These are phyloP conservation scores for Volvox carteri DNA, from an alignment of 163 green algal species.

Conservation along the genomic window DNA sequence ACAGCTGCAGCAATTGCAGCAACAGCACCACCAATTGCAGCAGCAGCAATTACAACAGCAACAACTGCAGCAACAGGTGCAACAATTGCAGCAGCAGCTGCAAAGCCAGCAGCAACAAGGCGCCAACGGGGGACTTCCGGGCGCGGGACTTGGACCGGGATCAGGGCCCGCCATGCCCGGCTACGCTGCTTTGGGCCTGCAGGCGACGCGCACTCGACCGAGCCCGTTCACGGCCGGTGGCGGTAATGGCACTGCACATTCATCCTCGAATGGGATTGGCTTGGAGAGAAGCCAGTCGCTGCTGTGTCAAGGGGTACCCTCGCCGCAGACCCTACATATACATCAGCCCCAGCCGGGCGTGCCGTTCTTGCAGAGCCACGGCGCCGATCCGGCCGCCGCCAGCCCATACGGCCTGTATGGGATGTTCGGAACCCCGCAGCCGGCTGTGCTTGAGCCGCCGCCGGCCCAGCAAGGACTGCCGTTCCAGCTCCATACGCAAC, in stretches of 20 bases:
- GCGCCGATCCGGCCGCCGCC: neutral
- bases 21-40: neutral
- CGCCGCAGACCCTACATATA: neutral
- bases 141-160: neutral
- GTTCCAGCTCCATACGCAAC: neutral
- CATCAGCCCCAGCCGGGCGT: neutral
- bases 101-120: neutral
- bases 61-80: conserved; percentile 20
- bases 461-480: conserved; percentile 9
- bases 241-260: neutral
- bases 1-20: conserved; percentile 39
- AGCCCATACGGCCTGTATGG: neutral
- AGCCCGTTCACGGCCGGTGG: conserved; percentile 19
- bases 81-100: conserved; percentile 15
- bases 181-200: neutral
- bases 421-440: neutral
- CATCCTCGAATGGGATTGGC: neutral
- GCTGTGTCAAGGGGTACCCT: neutral
- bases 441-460: neutral
- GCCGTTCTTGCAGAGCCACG: neutral
- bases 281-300: neutral
- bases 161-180: neutral
- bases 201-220: conserved; percentile 22
- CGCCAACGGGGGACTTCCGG: neutral
- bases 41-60: conserved; percentile 29